Evolutionary conservation across 345 rosid genomes (phyloP).

Genomic region (Microthlaspi erraticum): DNA sequence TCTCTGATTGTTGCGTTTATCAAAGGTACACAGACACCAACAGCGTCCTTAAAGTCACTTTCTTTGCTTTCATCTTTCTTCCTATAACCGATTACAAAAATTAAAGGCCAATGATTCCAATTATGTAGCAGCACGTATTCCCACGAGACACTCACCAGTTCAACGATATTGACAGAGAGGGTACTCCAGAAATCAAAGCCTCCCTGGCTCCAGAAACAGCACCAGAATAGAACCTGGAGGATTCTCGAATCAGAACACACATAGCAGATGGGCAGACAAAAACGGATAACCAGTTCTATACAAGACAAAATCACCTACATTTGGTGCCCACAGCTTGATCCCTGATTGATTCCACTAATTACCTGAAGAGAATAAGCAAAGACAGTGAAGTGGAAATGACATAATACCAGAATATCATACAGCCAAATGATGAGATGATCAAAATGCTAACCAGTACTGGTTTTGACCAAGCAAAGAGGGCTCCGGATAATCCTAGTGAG

Average conservation of each 20-base stretch:
- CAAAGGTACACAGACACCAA: constrained; percentile 76
- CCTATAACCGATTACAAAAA: constrained; percentile 52
- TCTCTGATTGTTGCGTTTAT: constrained; percentile 82
- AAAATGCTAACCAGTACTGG: constrained; percentile 80
- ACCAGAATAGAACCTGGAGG: constrained; percentile 85
- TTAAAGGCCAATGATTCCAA: constrained; percentile 20
- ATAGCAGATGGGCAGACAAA: constrained; percentile 18
- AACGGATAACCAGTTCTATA: constrained; percentile 10
- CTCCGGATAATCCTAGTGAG: constrained; percentile 92
- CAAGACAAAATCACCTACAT: constrained; percentile 53
- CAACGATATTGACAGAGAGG: constrained; percentile 87
- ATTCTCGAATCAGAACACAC: constrained; percentile 41
- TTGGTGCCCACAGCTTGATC: constrained; percentile 91
- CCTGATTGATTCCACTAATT: constrained; percentile 90
- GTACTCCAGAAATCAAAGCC: constrained; percentile 85
- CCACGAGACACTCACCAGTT: constrained; percentile 73
- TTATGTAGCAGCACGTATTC: constrained; percentile 14
- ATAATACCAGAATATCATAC: neutral
- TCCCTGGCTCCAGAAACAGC: constrained; percentile 95
- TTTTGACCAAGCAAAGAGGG: constrained; percentile 91
- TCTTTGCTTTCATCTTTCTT: constrained; percentile 92
- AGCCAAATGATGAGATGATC: constrained; percentile 24
- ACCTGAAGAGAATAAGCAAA: constrained; percentile 59
- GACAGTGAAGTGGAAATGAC: constrained; percentile 22
- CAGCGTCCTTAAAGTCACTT: constrained; percentile 92